Percentiles rank a stretch among this genome's conserved stretches.
Conservation (phyloP, 768 basidiomycete species). For the Lactifluus echinatus region DNA sequence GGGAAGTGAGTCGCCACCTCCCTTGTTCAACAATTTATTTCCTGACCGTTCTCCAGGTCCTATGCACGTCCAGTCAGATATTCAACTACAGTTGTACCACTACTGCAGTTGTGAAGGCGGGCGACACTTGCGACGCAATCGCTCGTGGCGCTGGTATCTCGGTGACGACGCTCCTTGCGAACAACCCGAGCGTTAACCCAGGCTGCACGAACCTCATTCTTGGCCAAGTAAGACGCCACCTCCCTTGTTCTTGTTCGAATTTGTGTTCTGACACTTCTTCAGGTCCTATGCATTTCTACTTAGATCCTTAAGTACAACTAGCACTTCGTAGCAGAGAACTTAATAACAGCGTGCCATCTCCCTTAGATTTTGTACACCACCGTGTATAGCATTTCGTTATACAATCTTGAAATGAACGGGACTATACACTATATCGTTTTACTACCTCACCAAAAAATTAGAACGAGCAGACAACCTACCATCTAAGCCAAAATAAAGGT, state of each 20-base stretch:
- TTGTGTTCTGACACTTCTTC: background rate
- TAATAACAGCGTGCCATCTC: too few relatives aligned
- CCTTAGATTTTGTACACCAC: too few relatives aligned
- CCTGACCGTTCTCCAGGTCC: background rate
- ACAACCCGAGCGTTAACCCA: constrained; percentile 66
- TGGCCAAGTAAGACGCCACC: constrained; percentile 47
- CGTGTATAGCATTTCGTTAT: too few relatives aligned
- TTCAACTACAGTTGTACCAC: too few relatives aligned
- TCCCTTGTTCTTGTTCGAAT: background rate
- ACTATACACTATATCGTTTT: too few relatives aligned
- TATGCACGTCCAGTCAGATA: background rate
- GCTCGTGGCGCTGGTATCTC: constrained; percentile 33
- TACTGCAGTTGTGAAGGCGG: constrained; percentile 37
- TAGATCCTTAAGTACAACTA: too few relatives aligned
- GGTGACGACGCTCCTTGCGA: constrained; percentile 43
- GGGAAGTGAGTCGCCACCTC: constrained; percentile 44
- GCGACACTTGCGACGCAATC: constrained; percentile 46
- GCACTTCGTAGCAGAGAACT: too few relatives aligned
- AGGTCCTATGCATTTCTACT: background rate
- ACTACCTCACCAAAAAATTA: too few relatives aligned
- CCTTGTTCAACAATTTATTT: background rate
- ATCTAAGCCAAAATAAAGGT: too few relatives aligned
- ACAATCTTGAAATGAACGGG: too few relatives aligned
- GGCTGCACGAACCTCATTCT: constrained; percentile 60
- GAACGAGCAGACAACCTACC: too few relatives aligned